phyloP scores from a whole-genome alignment of 257 asterid species.

The Coffea eugenioides region DNA sequence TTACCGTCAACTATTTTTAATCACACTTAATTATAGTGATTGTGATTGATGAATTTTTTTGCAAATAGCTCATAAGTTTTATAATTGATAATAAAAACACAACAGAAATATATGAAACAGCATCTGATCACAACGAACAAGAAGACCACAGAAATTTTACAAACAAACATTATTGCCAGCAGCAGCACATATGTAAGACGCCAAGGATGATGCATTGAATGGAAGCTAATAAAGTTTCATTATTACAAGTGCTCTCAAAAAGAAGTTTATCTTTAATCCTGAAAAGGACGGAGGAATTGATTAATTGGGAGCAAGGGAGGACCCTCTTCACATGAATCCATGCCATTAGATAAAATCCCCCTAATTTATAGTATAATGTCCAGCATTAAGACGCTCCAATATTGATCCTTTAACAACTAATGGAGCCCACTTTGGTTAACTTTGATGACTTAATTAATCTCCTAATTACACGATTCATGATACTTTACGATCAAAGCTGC shows the following conservation, averaged over 20 bases:
- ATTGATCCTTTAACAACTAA: neutral
- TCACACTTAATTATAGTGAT: no score
- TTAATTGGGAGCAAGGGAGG: neutral
- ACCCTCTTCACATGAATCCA: neutral
- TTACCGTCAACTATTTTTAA: no score
- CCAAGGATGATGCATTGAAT: conserved; percentile 1
- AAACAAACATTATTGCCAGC: neutral
- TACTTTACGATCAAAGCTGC: neutral
- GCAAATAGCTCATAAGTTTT: no score
- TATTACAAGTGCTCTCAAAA: neutral
- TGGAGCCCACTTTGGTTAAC: neutral
- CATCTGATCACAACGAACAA: neutral
- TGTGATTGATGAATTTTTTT: no score
- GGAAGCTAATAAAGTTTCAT: neutral
- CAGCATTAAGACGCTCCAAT: neutral
- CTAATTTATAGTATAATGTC: neutral
- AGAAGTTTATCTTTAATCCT: neutral
- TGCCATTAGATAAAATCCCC: neutral
- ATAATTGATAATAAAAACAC: neutral
- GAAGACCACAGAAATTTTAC: neutral
- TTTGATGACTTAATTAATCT: conserved; percentile 7
- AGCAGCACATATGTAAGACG: neutral
- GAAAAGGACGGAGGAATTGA: neutral
- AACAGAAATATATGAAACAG: neutral
- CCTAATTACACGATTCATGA: neutral